Percentiles rank a stretch among this genome's conserved stretches.
These are phyloP conservation scores for Rhynchospora breviuscula DNA, from an alignment of 176 grass and related monocot genomes.

Conservation along the genomic window DNA sequence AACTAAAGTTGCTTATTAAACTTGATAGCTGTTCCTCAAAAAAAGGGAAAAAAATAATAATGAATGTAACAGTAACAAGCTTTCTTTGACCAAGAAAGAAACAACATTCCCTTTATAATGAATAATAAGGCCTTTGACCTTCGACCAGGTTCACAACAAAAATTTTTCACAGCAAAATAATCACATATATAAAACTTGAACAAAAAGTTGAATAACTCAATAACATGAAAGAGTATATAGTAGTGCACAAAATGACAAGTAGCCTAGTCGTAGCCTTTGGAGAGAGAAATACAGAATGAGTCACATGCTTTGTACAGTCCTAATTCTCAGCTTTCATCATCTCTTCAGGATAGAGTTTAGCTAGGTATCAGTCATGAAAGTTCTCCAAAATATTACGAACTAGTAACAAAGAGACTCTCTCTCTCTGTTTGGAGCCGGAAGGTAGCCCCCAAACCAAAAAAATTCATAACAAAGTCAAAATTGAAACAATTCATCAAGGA, in stretches of 20 bases:
- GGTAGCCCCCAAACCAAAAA: not conserved
- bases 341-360: not conserved
- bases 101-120: not conserved
- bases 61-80: not conserved
- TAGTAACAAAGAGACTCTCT: not conserved
- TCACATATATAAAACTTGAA: not conserved
- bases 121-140: not conserved
- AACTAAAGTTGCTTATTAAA: too few species aligned
- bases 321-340: not conserved
- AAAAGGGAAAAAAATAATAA: too few species aligned
- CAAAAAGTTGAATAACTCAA: not conserved
- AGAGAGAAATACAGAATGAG: not conserved
- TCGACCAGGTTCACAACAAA: not conserved
- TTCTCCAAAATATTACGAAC: not conserved
- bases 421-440: not conserved
- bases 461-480: too few species aligned
- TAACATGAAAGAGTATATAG: not conserved
- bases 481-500: not conserved
- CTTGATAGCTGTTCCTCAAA: too few species aligned
- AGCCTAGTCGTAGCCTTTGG: constrained; percentile 7
- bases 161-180: not conserved
- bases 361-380: not conserved
- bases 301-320: constrained; percentile 12
- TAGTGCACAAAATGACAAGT: constrained; percentile 5
- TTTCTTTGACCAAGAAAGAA: not conserved